phyloP scores from a whole-genome alignment of 768 basidiomycete genomes.

The Lactifluus piperatus region DNA sequence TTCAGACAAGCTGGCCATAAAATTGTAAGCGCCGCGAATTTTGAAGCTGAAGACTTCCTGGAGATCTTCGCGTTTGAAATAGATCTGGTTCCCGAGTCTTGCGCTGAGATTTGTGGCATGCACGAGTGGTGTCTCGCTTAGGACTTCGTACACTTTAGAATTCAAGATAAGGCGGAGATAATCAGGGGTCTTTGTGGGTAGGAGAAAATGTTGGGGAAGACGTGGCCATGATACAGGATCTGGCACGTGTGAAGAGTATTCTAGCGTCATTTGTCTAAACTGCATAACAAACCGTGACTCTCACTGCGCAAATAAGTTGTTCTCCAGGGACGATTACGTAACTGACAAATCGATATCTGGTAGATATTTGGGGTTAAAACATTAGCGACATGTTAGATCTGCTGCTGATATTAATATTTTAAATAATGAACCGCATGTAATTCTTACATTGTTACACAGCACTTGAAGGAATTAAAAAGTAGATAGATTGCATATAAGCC shows the following conservation, averaged over 20 bases:
- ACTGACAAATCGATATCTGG: too few relatives aligned
- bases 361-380: too few relatives aligned
- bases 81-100: conserved; percentile 86
- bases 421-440: too few relatives aligned
- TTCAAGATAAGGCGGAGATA: conserved; percentile 83
- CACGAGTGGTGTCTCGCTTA: conserved; percentile 86
- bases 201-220: conserved; percentile 54
- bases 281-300: not conserved
- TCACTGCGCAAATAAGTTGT: too few relatives aligned
- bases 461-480: too few relatives aligned
- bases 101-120: conserved; percentile 79
- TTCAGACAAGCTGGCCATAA: conserved; percentile 82
- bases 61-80: conserved; percentile 94
- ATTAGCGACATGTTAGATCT: too few relatives aligned
- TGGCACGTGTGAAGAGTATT: conserved; percentile 63
- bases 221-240: conserved; percentile 58
- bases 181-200: conserved; percentile 65
- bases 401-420: too few relatives aligned
- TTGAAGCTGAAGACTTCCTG: conserved; percentile 99
- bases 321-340: too few relatives aligned
- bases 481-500: too few relatives aligned
- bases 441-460: too few relatives aligned
- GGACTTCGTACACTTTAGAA: conserved; percentile 84
- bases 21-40: conserved; percentile 96
- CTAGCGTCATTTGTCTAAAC: conserved; percentile 39